phyloP scores from a whole-genome alignment of 1,284 basidiomycete species.

The Trametes versicolor region DNA sequence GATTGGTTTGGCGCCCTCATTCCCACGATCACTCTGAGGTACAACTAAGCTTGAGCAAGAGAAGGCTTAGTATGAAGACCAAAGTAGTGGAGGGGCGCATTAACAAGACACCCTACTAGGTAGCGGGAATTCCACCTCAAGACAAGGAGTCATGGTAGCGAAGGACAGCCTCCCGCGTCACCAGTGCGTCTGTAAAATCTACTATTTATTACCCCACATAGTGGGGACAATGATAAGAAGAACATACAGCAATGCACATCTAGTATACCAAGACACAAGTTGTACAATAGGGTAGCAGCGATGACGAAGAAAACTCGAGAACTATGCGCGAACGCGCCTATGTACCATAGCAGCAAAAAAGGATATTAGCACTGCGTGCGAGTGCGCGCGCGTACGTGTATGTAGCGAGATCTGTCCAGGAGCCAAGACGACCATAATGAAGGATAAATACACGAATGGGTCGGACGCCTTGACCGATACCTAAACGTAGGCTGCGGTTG shows the following conservation, averaged over 20 bases:
- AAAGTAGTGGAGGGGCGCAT: no score
- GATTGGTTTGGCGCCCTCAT: no score
- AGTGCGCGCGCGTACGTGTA: not conserved
- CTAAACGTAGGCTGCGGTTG: not conserved
- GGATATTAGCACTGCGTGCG: not conserved
- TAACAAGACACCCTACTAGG: no score
- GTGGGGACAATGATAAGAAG: not conserved
- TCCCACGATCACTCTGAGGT: no score
- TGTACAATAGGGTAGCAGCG: conserved; percentile 14
- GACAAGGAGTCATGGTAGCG: no score
- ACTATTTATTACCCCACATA: not conserved
- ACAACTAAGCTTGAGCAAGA: no score
- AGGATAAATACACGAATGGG: conserved; percentile 15
- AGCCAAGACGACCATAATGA: conserved; percentile 11
- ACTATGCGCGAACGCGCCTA: conserved; percentile 7
- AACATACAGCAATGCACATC: not conserved
- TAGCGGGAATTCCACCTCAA: no score
- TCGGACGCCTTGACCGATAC: not conserved
- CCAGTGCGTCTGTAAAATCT: not conserved
- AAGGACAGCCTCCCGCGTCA: no score
- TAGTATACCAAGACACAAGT: conserved; percentile 5
- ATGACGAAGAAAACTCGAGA: not conserved
- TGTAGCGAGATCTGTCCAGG: not conserved
- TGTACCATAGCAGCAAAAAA: conserved; percentile 14
- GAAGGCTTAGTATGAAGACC: no score